These are phyloP conservation scores for Fusarium keratoplasticum DNA, from an alignment of 2,329 filamentous ascomycete genomes.

Conservation along the genomic window DNA sequence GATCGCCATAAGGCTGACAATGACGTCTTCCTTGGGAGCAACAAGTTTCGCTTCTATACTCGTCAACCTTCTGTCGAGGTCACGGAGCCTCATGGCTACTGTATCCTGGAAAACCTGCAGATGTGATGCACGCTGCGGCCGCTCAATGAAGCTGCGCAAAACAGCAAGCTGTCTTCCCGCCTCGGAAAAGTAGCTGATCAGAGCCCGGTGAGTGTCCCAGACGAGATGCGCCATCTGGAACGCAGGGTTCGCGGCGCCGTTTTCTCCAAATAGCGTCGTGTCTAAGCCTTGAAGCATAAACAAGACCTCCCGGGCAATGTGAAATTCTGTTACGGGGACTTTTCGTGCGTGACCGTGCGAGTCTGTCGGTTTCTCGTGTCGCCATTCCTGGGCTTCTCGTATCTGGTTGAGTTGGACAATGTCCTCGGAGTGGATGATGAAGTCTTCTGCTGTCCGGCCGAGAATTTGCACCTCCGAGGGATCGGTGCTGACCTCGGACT, in stretches of 20 bases:
- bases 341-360: conserved; percentile 51
- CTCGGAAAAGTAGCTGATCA: conserved; percentile 61
- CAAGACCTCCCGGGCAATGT: conserved; percentile 79
- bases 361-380: conserved; percentile 48
- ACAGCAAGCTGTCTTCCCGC: conserved; percentile 58
- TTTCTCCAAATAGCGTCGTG: conserved; percentile 74
- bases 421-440: conserved; percentile 51
- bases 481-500: conserved; percentile 47
- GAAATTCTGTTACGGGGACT: conserved; percentile 73
- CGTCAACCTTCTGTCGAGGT: conserved; percentile 70
- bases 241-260: conserved; percentile 52
- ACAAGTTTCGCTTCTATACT: conserved; percentile 71
- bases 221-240: conserved; percentile 63
- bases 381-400: conserved; percentile 51
- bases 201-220: conserved; percentile 61
- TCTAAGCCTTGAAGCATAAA: conserved; percentile 87
- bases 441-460: conserved; percentile 45
- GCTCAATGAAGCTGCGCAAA: conserved; percentile 58
- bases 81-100: conserved; percentile 65
- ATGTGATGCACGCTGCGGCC: conserved; percentile 64
- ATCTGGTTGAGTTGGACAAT: conserved; percentile 47
- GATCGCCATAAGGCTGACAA: conserved; percentile 75
- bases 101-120: conserved; percentile 79
- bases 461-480: conserved; percentile 43
- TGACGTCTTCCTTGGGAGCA: conserved; percentile 60